Evolutionary conservation across 345 rosid species (phyloP), one percentile per base, ranked within the genome.

Genomic region (Corchorus capsularis): DNA sequence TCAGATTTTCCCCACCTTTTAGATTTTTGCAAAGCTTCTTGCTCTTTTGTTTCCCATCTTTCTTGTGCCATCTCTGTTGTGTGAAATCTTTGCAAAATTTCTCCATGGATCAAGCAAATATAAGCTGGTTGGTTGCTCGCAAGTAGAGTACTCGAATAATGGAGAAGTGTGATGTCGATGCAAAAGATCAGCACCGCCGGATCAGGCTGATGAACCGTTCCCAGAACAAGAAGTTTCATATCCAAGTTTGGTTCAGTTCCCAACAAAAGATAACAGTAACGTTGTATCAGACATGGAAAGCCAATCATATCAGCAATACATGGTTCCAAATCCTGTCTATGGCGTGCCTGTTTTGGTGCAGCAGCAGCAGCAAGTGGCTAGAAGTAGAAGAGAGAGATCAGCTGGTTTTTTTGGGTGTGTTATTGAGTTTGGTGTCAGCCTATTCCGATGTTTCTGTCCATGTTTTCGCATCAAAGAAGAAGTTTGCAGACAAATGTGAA

Each of bases 401-500:
- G 80, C 67, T 59, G 85, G 87, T 52, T 72, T 83, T 35, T 84
- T 85, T 0, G 85, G 84, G 22, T 85, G 90, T 67, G 49, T 83
- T 27, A 49, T 83, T 20, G 71, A 65, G 19, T 79, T 86, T 35
- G 82, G 90, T 37, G 13, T 75, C 47, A 65, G 55, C 59, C 55
- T 86, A 16, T 59, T 85, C 72, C 84, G 85, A 49, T 87, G 92
- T 76, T 81, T 92, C 83, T 83, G 78, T 63, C 92, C 92, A 2
- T 87, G 92, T 83, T 85, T 87, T 47, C 68, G 60, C 45, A 69
- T 82, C 27, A 75, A 67, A 74, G 81, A 83, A 56, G 78, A 69
- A 46, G n/a, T n/a, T 22, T 5, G 4, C 20, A 7, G 41, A 49
- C 19, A 68, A 15, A 14, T 15, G 15, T 68, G 20, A 68, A 68